A percentile compares a stretch with the other conserved stretches of the same genome.
Conservation (phyloP, 2,329 filamentous ascomycete genomes). For the Clarireedia hainanense region DNA sequence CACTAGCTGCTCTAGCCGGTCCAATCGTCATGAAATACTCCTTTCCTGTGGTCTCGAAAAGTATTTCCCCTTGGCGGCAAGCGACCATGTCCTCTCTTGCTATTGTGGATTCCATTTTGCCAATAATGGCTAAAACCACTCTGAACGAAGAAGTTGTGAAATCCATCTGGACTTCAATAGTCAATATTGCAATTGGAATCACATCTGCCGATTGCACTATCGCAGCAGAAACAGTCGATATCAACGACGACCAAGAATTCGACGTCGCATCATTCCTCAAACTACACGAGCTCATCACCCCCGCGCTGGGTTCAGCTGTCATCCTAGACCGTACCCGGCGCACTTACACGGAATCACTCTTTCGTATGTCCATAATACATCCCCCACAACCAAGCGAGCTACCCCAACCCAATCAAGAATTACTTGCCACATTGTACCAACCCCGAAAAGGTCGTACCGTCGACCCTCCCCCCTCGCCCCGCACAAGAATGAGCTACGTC, state of each 20-base stretch:
- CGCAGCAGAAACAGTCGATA: constrained; percentile 35
- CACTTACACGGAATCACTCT: constrained; percentile 67
- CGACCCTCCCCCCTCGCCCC: constrained; percentile 53
- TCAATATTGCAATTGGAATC: constrained; percentile 60
- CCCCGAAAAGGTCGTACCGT: constrained; percentile 66
- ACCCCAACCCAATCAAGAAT: constrained; percentile 40
- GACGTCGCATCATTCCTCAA: constrained; percentile 69
- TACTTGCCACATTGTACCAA: constrained; percentile 55
- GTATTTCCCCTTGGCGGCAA: constrained; percentile 67
- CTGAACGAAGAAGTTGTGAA: constrained; percentile 40
- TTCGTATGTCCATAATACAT: constrained; percentile 77
- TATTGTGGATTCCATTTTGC: constrained; percentile 59
- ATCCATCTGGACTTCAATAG: constrained; percentile 63
- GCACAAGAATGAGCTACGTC: constrained; percentile 68
- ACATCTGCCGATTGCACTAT: constrained; percentile 53
- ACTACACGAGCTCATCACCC: constrained; percentile 65
- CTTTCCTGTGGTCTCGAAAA: constrained; percentile 65
- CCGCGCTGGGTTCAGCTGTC: constrained; percentile 56
- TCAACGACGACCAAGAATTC: constrained; percentile 66
- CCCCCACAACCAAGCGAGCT: constrained; percentile 52
- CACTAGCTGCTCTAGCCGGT: constrained; percentile 57
- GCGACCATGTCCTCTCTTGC: constrained; percentile 65
- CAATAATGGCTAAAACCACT: constrained; percentile 45
- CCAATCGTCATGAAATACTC: constrained; percentile 75
- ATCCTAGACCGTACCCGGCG: constrained; percentile 62